Evolutionary conservation across 2,329 filamentous ascomycete species (phyloP).

Genomic region (Amauroascus verrucosus): DNA sequence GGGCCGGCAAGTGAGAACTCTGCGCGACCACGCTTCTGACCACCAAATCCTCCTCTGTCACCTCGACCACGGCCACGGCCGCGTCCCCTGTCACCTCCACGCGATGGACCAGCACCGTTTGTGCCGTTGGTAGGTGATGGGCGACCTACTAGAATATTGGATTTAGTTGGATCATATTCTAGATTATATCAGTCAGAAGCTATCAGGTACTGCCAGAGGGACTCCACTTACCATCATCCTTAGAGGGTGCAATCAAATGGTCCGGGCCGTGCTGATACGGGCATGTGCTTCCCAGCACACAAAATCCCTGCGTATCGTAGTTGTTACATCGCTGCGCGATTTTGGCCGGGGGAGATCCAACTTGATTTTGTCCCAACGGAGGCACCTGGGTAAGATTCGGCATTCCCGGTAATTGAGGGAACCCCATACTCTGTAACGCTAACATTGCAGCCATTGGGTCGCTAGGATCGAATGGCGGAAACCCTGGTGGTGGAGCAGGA

Average conservation of each 20-base stretch:
- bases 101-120: slow-evolving; percentile 16
- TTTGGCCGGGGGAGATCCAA: slow-evolving; percentile 25
- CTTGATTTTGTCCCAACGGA: slow-evolving; percentile 18
- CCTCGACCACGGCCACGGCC: slow-evolving; percentile 33
- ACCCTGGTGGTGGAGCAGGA: slow-evolving; percentile 35
- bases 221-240: slow-evolving; percentile 28
- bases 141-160: slow-evolving; percentile 32
- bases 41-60: slow-evolving; percentile 34
- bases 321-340: slow-evolving; percentile 42
- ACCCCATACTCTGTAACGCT: slow-evolving; percentile 44
- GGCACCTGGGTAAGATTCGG: slow-evolving; percentile 29
- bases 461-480: slow-evolving; percentile 45
- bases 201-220: neutral
- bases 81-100: slow-evolving; percentile 2
- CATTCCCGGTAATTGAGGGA: slow-evolving; percentile 41
- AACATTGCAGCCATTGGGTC: slow-evolving; percentile 47
- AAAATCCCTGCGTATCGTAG: slow-evolving; percentile 51
- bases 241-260: slow-evolving; percentile 32
- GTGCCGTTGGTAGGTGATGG: slow-evolving; percentile 15
- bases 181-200: neutral
- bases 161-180: slow-evolving; percentile 48
- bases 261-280: slow-evolving; percentile 47
- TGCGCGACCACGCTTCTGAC: slow-evolving; percentile 37
- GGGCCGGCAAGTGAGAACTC: slow-evolving; percentile 46
- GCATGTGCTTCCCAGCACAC: slow-evolving; percentile 46